Base-by-base conservation (phyloP, 352 stramenopile species). In the Globisporangium canariense region DNA sequence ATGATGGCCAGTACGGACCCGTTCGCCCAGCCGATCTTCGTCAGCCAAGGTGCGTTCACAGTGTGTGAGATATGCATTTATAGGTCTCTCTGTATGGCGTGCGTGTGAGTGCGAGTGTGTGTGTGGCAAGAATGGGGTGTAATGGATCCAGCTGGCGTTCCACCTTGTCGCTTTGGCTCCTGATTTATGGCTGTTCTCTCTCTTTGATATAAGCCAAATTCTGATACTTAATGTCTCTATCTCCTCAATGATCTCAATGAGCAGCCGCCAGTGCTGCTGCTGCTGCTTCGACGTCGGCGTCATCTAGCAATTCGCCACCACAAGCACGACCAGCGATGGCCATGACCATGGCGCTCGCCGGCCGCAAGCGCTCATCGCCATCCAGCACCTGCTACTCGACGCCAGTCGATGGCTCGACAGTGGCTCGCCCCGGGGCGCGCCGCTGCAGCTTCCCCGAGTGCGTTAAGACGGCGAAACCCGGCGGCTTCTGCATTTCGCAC, bases 401-500 rank as follows among this genome's bases (percentile, higher is more conserved):
- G 9, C 54, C 38, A 36, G 22, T 41, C 20, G 20, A 38, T 14
- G 56, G 40, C 10, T 38, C 56, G n/a, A 11, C 38, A 53, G 0
- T 47, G 2, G 25, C 46, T 30, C 43, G 46, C 7, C 8, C 34
- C 8, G 36, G 28, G 13, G 30, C 69, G 8, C 47, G 73, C 1
- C 70, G 70, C 18, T 80, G 73, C 59, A 65, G 68, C 18, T 78
- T 80, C 49, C 73, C 73, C 4, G 64, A 80, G 41, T 80, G 73
- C 54, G 50, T 36, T 54, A 74, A 74, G 67, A 78, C 73, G 3
- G 70, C 73, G 34, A 80, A 80, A 36, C 70, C 71, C 13, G 73
- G 73, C 50, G 81, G 81, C 34, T 88, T 83, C 45, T 90, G 80
- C 69, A 90, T 90, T 53, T 76, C 80, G 8, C 80, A 90, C 58